Evolutionary conservation across 768 basidiomycete species (phyloP), one percentile per base, ranked within the genome.

Genomic region (Mycena polygramma): DNA sequence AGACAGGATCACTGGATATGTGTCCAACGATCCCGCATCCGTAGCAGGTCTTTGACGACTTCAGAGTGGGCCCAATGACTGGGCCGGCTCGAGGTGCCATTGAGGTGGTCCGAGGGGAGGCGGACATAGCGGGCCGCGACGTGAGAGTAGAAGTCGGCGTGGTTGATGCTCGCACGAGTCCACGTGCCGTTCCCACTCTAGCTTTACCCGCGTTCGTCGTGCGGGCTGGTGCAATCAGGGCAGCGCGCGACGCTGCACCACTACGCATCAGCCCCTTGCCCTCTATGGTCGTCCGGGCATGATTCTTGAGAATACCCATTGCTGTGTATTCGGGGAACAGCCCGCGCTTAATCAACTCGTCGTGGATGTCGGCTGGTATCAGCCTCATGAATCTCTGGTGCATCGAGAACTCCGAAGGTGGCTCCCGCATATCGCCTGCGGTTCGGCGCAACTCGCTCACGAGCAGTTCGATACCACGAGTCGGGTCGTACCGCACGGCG

Each of bases 361-460:
- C 22, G 26, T 64, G 63, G 15, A 55, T 41, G n/a, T 17, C 7
- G 1, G 51, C n/a, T 1, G 63, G 63, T 10, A 64, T 64, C 4
- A 64, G 41, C 1, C 39, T 10, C 63, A 64, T 64, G 26, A 64
- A 64, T 17, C 63, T 3, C 26, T 53, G 63, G 4, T 52, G 37
- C 4, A 64, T 30, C 7, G 41, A 5, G 26, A 65, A 45, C 0
- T 57, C 53, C 7, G 63, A 20, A 1, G 63, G 63, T 0, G 63
- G 41, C 30, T 65, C 43, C 1, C 63, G 7, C 63, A 65, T 65
- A 26, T 36, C 45, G 7, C n/a, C 14, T 2, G 52, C 63, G 2
- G 63, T 65, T 2, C 63, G 43, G 2, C 8, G 13, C 20, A 65
- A 15, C 22, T 65, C 63, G 17, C 54, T 64, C 0, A 48, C 63